Conservation (phyloP, 352 stramenopile genomes). For the Globisporangium viniferum region DNA sequence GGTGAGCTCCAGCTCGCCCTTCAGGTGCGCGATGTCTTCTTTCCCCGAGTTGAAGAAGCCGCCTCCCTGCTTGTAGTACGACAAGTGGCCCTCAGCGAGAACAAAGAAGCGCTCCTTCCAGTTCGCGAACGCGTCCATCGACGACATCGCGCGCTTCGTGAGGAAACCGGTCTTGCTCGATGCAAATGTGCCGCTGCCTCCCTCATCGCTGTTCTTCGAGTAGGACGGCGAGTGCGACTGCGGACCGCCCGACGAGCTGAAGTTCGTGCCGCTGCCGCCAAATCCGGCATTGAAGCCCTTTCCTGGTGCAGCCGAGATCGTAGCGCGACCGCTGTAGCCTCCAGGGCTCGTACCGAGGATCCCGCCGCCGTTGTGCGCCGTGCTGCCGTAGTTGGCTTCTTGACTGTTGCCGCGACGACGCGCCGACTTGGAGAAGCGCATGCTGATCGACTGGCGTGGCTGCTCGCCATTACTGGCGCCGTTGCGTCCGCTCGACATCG, state of each 20-base stretch:
- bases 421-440: slow-evolving; percentile 65
- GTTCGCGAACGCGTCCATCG: slow-evolving; percentile 86
- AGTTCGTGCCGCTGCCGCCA: slow-evolving; percentile 19
- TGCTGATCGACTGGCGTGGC: slow-evolving; percentile 40
- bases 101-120: slow-evolving; percentile 90
- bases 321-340: slow-evolving; percentile 44
- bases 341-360: slow-evolving; percentile 40
- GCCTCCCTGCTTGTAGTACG: slow-evolving; percentile 85
- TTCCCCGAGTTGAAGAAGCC: slow-evolving; percentile 86
- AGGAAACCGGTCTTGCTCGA: slow-evolving; percentile 84
- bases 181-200: slow-evolving; percentile 47
- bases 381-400: slow-evolving; percentile 36
- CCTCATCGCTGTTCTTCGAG: slow-evolving; percentile 24
- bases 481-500: slow-evolving; percentile 13
- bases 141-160: slow-evolving; percentile 84
- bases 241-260: slow-evolving; percentile 15
- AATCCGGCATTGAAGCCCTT: slow-evolving; percentile 25
- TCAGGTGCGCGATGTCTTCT: slow-evolving; percentile 84
- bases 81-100: slow-evolving; percentile 76
- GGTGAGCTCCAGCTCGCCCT: slow-evolving; percentile 80
- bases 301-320: slow-evolving; percentile 48
- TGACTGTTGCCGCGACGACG: slow-evolving; percentile 68
- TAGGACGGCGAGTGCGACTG: slow-evolving; percentile 16
- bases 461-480: slow-evolving; percentile 24
- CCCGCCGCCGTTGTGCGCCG: slow-evolving; percentile 22